These are phyloP conservation scores for Monosporascus sp. DNA, from an alignment of 2,329 filamentous ascomycete genomes.

Conservation along the genomic window DNA sequence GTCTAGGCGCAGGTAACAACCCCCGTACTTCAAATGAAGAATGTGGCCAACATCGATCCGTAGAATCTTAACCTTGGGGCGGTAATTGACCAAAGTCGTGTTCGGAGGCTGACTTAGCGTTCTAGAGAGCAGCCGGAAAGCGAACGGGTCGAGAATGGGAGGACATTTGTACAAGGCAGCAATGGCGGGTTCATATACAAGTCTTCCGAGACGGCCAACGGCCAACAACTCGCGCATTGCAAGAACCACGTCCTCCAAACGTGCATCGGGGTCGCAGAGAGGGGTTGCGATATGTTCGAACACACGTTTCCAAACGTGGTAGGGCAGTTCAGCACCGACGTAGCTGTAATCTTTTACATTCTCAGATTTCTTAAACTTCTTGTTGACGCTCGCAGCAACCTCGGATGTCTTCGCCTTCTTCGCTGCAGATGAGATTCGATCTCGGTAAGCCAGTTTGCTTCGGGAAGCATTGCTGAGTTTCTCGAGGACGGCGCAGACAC, in stretches of 20 bases:
- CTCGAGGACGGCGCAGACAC: background rate
- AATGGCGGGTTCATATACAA: slow-evolving; percentile 67
- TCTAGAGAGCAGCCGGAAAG: slow-evolving; percentile 49
- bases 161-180: slow-evolving; percentile 67
- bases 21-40: slow-evolving; percentile 14
- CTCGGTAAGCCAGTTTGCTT: background rate
- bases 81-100: slow-evolving; percentile 55
- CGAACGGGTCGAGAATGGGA: slow-evolving; percentile 45
- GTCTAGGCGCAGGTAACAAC: slow-evolving; percentile 41
- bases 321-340: slow-evolving; percentile 43
- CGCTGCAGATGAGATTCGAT: background rate
- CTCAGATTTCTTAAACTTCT: background rate
- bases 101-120: slow-evolving; percentile 31
- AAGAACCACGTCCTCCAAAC: slow-evolving; percentile 35
- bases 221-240: slow-evolving; percentile 47
- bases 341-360: background rate
- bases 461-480: background rate
- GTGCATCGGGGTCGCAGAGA: slow-evolving; percentile 38
- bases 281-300: slow-evolving; percentile 63
- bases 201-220: slow-evolving; percentile 56
- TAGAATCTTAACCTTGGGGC: slow-evolving; percentile 64
- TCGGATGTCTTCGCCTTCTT: background rate
- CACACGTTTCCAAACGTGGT: slow-evolving; percentile 63
- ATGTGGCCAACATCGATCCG: slow-evolving; percentile 58
- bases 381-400: background rate